Conservation (phyloP, 2,329 filamentous ascomycete genomes). For the Lojkania enalia region DNA sequence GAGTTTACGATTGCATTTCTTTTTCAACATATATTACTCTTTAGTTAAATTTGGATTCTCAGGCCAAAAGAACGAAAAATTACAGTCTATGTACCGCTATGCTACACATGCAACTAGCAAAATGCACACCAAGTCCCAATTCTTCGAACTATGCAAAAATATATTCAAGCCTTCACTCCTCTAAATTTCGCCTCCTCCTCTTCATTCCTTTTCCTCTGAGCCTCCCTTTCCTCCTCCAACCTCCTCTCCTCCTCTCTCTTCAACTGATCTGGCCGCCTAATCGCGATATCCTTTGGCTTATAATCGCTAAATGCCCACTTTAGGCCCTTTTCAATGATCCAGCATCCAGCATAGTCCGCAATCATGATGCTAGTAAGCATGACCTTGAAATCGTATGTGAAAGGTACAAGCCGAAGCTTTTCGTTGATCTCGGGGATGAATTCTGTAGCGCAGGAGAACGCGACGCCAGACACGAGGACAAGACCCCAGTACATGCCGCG, state of each 20-base stretch:
- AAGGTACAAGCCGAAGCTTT: slow-evolving; percentile 88
- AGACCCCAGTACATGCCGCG: slow-evolving; percentile 98
- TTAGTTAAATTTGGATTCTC: no score
- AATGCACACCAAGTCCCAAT: no score
- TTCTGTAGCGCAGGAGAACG: slow-evolving; percentile 93
- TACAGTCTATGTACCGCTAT: no score
- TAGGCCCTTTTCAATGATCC: slow-evolving; percentile 80
- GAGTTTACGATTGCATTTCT: no score
- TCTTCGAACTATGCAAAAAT: no score
- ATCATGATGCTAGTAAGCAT: slow-evolving; percentile 86
- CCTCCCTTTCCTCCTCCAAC: slow-evolving; percentile 55
- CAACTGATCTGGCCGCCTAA: slow-evolving; percentile 83
- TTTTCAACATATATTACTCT: no score
- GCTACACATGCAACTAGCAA: no score
- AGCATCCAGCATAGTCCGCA: slow-evolving; percentile 85
- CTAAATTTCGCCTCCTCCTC: slow-evolving; percentile 31
- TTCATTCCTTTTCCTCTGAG: slow-evolving; percentile 39
- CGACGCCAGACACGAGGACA: slow-evolving; percentile 82
- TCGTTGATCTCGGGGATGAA: slow-evolving; percentile 95
- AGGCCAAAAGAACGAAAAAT: no score
- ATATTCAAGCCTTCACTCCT: no score
- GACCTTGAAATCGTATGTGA: slow-evolving; percentile 83
- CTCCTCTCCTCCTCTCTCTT: slow-evolving; percentile 73
- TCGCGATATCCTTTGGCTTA: slow-evolving; percentile 89
- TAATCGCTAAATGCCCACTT: slow-evolving; percentile 90